These are phyloP conservation scores for Geotrichum restrictum DNA, from an alignment of 1,139 yeast genomes.

Conservation along the genomic window DNA sequence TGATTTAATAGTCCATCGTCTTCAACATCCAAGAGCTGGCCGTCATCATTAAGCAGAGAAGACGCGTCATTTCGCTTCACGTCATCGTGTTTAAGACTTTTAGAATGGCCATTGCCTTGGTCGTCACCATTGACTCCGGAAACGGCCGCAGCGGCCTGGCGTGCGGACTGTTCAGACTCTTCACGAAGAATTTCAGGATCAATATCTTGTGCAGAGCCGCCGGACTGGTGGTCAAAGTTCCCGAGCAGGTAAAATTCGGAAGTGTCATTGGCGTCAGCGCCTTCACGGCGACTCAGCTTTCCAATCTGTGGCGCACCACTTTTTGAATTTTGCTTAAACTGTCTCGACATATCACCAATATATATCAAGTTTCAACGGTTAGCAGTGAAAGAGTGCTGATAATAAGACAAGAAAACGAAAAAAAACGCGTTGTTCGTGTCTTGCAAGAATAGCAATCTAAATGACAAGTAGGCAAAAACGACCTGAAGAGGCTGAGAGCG, in stretches of 20 bases:
- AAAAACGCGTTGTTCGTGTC: no score
- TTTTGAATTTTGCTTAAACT: slow-evolving; percentile 4
- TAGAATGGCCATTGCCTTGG: not conserved
- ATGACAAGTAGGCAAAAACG: no score
- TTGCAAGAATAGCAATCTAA: no score
- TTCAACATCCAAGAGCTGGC: slow-evolving; percentile 7
- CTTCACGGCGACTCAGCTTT: slow-evolving; percentile 1
- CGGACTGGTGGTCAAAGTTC: slow-evolving; percentile 20
- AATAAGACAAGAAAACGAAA: no score
- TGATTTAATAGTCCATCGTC: slow-evolving; percentile 6
- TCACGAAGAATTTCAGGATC: slow-evolving; percentile 36
- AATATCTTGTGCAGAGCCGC: slow-evolving; percentile 31
- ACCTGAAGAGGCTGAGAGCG: not conserved
- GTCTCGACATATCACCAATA: slow-evolving; percentile 2
- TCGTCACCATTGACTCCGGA: not conserved
- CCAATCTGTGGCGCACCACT: not conserved
- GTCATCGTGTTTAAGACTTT: not conserved
- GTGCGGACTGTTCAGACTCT: slow-evolving; percentile 22
- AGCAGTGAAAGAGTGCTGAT: no score
- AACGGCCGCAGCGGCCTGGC: slow-evolving; percentile 15
- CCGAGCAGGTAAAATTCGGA: slow-evolving; percentile 16
- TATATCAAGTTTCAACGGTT: no score
- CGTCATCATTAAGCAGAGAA: slow-evolving; percentile 2
- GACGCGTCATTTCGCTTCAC: slow-evolving; percentile 18
- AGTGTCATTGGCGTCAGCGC: slow-evolving; percentile 14